Base-by-base conservation (phyloP, 2,329 filamentous ascomycete genomes). In the Epicoccum sorghinum region DNA sequence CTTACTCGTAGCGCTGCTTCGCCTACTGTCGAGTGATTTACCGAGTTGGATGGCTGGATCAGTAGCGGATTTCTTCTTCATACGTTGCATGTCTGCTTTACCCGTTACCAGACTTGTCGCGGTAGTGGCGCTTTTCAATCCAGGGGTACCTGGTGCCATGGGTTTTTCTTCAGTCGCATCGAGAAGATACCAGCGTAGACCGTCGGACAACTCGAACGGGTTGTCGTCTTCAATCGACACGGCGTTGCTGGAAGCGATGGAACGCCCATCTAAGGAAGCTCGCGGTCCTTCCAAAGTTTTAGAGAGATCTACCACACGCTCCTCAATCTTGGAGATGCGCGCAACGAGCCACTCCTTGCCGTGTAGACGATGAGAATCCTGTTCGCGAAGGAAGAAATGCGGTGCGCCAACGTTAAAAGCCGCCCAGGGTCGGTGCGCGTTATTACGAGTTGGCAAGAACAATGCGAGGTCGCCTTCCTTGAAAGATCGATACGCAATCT, bases 361-460 rank as follows among this genome's bases (percentile, higher is more conserved):
- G 27, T 88, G 86, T 5, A 99, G 80, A 57, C 91, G 88, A 75
- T 99, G 96, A 1, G 83, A 83, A 65, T 98, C 93, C 72, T 96
- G 90, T 74, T 99, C 95, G 32, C 92, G 89, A 3, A 99, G 82
- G 78, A 99, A 99, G 78, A 95, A 98, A 73, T 99, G 95, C 7
- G 95, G 95, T 56, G 93, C 96, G 1, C 93, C 93, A 29, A 99
- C 90, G 67, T 99, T 99, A 82, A 99, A 99, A 0, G 95, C 95
- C 4, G 95, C 95, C 95, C 95, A 99, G 0, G 95, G 93, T 13
- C 93, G 89, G 4, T 92, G 95, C 33, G 90, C 90, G 75, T 98
- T 93, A 71, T 97, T 98, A 32, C 93, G 84, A 0, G 95, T 99
- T 0, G 95, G 95, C 36, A 99, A 78, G 78, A 99, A 99, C 2